A percentile compares a stretch with the other conserved stretches of the same genome.
Conservation (phyloP, 768 basidiomycete genomes). For the Amanita subjunquillea region DNA sequence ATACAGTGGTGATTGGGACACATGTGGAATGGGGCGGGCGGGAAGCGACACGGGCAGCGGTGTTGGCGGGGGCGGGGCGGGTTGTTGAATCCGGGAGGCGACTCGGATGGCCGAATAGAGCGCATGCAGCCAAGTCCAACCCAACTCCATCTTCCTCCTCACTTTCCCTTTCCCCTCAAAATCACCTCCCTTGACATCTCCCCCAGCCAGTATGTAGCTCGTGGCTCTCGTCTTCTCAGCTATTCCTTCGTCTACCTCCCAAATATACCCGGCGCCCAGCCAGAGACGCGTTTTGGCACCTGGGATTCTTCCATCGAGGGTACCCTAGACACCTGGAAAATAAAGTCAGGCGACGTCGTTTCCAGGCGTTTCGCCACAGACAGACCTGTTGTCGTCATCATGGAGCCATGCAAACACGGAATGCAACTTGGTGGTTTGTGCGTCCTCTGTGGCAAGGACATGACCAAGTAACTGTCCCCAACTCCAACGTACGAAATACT, state of each 20-base stretch:
- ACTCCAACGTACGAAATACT: constrained; percentile 6
- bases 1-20: constrained; percentile 42
- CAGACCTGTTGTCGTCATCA: constrained; percentile 51
- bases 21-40: constrained; percentile 39
- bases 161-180: constrained; percentile 83
- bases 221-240: constrained; percentile 73
- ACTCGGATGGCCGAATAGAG: constrained; percentile 10
- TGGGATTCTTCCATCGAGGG: constrained; percentile 91
- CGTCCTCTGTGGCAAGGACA: constrained; percentile 90
- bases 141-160: constrained; percentile 61
- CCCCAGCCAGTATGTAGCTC: constrained; percentile 35
- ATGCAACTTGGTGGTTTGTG: constrained; percentile 90
- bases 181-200: constrained; percentile 57
- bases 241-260: constrained; percentile 68
- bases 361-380: constrained; percentile 48
- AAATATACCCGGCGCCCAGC: constrained; percentile 29
- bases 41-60: constrained; percentile 36
- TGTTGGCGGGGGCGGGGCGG: constrained; percentile 37
- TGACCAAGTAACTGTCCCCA: constrained; percentile 55
- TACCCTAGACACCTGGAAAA: constrained; percentile 58
- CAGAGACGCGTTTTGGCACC: constrained; percentile 72
- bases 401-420: constrained; percentile 94
- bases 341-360: constrained; percentile 57
- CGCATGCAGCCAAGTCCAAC: constrained; percentile 54
- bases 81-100: constrained; percentile 15